Percentiles rank a stretch among this genome's conserved stretches.
phyloP scores from a whole-genome alignment of 257 asterid species.

The Fraxinus cuspidata region DNA sequence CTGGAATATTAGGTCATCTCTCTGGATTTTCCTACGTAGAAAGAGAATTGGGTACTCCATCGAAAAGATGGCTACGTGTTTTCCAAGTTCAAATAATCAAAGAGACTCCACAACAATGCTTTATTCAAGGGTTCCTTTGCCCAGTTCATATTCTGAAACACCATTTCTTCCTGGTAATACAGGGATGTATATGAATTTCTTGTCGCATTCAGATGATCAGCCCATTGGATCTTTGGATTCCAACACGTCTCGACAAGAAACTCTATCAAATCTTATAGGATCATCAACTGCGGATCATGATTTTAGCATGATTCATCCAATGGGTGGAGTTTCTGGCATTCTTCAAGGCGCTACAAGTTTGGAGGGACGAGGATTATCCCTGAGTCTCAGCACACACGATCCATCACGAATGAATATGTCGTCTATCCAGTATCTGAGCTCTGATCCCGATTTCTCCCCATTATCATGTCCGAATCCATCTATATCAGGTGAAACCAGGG shows the following conservation, averaged over 20 bases:
- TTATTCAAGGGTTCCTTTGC: slow-evolving; percentile 54
- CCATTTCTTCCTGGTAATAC: slow-evolving; percentile 26
- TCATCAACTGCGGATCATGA: slow-evolving; percentile 40
- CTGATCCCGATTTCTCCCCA: slow-evolving; percentile 43
- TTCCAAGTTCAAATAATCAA: slow-evolving; percentile 56
- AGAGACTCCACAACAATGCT: slow-evolving; percentile 54
- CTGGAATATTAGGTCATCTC: slow-evolving; percentile 28
- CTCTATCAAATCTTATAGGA: slow-evolving; percentile 50
- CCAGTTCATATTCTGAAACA: slow-evolving; percentile 40
- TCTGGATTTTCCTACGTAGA: slow-evolving; percentile 17
- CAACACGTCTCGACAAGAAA: slow-evolving; percentile 45
- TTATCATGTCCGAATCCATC: slow-evolving; percentile 36
- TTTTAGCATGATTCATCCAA: slow-evolving; percentile 41
- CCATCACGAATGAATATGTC: slow-evolving; percentile 51
- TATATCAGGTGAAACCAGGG: slow-evolving; percentile 37
- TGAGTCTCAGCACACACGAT: slow-evolving; percentile 64
- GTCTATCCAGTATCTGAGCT: slow-evolving; percentile 44
- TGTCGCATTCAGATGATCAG: slow-evolving; percentile 26
- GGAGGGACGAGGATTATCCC: slow-evolving; percentile 76
- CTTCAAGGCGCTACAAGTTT: slow-evolving; percentile 42
- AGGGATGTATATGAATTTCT: slow-evolving; percentile 61
- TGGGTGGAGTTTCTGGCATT: slow-evolving; percentile 35
- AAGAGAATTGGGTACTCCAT: not conserved
- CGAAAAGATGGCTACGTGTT: slow-evolving; percentile 53
- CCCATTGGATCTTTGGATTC: slow-evolving; percentile 35